A percentile compares a stretch with the other conserved stretches of the same genome.
phyloP scores from a whole-genome alignment of 768 basidiomycete genomes.

The Podaxis mareebaensis region DNA sequence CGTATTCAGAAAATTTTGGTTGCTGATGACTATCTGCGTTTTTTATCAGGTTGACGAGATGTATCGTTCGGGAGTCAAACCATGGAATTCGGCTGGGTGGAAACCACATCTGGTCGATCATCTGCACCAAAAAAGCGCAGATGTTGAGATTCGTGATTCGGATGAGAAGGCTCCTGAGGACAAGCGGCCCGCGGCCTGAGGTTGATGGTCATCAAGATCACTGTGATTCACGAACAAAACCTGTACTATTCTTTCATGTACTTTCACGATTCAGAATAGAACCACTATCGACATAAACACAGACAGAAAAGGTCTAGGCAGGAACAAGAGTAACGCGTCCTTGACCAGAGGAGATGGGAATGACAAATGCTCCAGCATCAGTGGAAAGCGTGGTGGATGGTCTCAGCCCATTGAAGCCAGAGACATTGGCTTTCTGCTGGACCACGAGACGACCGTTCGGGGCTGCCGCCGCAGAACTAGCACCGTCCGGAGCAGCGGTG shows the following conservation, averaged over 20 bases:
- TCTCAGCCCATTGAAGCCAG: constrained; percentile 40
- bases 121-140: constrained; percentile 29
- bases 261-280: neutral
- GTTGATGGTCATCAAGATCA: neutral
- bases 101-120: constrained; percentile 48
- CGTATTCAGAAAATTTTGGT: neutral
- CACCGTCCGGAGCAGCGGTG: constrained; percentile 38
- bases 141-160: constrained; percentile 8
- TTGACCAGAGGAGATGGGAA: constrained; percentile 42
- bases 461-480: constrained; percentile 42
- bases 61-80: constrained; percentile 64
- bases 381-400: constrained; percentile 35
- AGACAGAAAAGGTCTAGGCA: neutral
- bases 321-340: constrained; percentile 34
- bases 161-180: constrained; percentile 20
- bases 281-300: neutral
- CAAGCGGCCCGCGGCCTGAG: neutral
- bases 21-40: constrained; percentile 2
- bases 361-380: constrained; percentile 48
- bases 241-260: constrained; percentile 2
- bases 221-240: neutral
- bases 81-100: constrained; percentile 68
- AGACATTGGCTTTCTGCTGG: constrained; percentile 39
- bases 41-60: constrained; percentile 64
- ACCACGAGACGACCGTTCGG: constrained; percentile 46